phyloP scores from a whole-genome alignment of 1,284 basidiomycete genomes.

The Ceratobasidium sp. region DNA sequence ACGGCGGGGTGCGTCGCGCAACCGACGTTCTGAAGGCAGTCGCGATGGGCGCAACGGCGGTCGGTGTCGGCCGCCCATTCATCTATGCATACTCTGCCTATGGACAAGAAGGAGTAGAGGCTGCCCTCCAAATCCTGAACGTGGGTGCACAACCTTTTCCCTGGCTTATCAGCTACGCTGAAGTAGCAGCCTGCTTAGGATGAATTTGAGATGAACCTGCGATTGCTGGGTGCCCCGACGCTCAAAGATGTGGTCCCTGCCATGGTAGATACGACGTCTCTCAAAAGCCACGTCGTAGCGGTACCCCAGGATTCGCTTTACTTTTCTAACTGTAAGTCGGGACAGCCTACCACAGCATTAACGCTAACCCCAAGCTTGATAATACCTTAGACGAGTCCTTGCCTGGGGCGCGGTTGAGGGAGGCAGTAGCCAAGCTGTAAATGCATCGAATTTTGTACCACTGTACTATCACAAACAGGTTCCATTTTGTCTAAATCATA shows the following conservation, averaged over 20 bases:
- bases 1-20: slow-evolving; percentile 91
- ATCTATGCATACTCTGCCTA: slow-evolving; percentile 91
- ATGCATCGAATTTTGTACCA: neutral
- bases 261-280: slow-evolving; percentile 87
- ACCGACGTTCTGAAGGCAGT: slow-evolving; percentile 94
- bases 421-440: slow-evolving; percentile 19
- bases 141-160: slow-evolving; percentile 58
- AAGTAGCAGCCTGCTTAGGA: slow-evolving; percentile 63
- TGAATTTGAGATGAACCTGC: slow-evolving; percentile 95
- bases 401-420: slow-evolving; percentile 25
- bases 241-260: slow-evolving; percentile 81
- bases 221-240: slow-evolving; percentile 83
- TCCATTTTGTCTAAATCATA: neutral
- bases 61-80: slow-evolving; percentile 85
- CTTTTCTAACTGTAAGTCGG: slow-evolving; percentile 77
- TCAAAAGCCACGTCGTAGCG: slow-evolving; percentile 69
- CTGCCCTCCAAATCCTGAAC: slow-evolving; percentile 79
- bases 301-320: slow-evolving; percentile 80
- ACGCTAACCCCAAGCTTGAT: neutral
- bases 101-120: slow-evolving; percentile 83
- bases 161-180: slow-evolving; percentile 12
- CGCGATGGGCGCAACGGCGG: slow-evolving; percentile 88
- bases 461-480: slow-evolving; percentile 5
- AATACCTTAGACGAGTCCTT: slow-evolving; percentile 25
- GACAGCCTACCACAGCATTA: no score